Base-by-base conservation (phyloP, 2,329 filamentous ascomycete species). In the Xylaria sp. region DNA sequence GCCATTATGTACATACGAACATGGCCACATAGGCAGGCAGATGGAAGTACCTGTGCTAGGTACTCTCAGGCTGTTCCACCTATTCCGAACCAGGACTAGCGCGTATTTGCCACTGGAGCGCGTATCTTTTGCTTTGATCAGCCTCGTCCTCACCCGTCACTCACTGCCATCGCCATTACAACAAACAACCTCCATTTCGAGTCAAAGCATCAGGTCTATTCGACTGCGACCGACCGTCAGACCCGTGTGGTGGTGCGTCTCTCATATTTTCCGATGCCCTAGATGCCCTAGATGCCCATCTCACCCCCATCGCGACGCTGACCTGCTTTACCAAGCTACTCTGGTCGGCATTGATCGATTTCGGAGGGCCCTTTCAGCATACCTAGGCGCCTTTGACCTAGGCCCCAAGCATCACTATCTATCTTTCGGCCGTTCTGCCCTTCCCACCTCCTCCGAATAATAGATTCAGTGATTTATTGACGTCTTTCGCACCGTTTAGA, bases 181-280 rank as follows among this genome's bases (percentile, higher is more conserved):
- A 46, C 24, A 42, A 37, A 38, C 37, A 18, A 37, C n/a, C n/a
- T n/a, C n/a, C 24, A 43, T 22, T 52, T 43, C 24, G 6, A 13
- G 18, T 20, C 43, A 47, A 54, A 19, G 40, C 53, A 54, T 57
- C 54, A 20, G 20, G 48, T 42, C 42, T 56, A 55, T 39, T 53
- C 46, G 6, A 37, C 34, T n/a, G 22, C 46, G 52, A 54, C 40
- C 39, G 19, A 49, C 38, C 9, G 29, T 56, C n/a, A n/a, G n/a
- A n/a, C n/a, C n/a, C n/a, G n/a, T n/a, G n/a, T n/a, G n/a, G 44
- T 45, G 52, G 55, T 58, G 40, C 17, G 51, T 58, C 47, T 37
- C n/a, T 18, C 42, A 54, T 56, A 26, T 24, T 48, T 37, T 18
- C 21, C n/a, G 37, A 52, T 49, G 37, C 19, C 24, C 26, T 45